Percentiles rank a stretch among this genome's conserved stretches.
Evolutionary conservation across 768 basidiomycete genomes (phyloP).

Genomic region (Collybia nuda): DNA sequence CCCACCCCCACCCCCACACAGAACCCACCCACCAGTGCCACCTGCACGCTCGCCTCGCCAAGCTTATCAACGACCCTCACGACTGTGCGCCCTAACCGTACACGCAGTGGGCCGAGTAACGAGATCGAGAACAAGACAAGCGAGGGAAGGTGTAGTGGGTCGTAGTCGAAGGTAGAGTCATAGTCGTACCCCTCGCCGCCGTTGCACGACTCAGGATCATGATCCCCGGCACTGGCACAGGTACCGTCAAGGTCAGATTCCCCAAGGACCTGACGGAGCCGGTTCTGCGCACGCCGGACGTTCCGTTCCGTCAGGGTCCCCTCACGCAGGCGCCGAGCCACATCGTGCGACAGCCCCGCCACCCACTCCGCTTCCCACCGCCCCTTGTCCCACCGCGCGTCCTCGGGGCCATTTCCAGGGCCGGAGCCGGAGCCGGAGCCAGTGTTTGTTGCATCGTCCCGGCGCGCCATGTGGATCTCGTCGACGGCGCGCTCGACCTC

Average conservation of each 20-base stretch:
- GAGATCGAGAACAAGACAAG: constrained; percentile 62
- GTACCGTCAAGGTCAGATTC: constrained; percentile 4
- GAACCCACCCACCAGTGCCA: constrained; percentile 37
- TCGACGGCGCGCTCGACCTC: constrained; percentile 63
- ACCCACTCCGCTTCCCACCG: constrained; percentile 72
- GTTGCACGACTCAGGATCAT: too few species aligned
- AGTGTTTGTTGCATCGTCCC: too few species aligned
- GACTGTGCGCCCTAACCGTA: constrained; percentile 23
- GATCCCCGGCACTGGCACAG: too few species aligned
- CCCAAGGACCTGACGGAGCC: constrained; percentile 5
- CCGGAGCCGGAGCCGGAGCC: too few species aligned
- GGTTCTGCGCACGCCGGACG: neutral
- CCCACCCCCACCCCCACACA: constrained; percentile 39
- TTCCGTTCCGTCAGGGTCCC: constrained; percentile 24
- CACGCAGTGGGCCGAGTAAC: constrained; percentile 47
- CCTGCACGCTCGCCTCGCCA: constrained; percentile 25
- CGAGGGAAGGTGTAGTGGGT: constrained; percentile 69
- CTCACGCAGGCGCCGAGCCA: constrained; percentile 49
- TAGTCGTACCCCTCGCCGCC: constrained; percentile 31
- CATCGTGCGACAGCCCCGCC: constrained; percentile 56
- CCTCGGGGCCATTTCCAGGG: too few species aligned
- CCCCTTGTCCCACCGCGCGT: constrained; percentile 53
- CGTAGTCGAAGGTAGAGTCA: too few species aligned
- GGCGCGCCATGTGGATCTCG: constrained; percentile 32
- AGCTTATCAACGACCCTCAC: constrained; percentile 17